Base-by-base conservation (phyloP, 192 early-diverging fungal species). In the Gigaspora rosea region DNA sequence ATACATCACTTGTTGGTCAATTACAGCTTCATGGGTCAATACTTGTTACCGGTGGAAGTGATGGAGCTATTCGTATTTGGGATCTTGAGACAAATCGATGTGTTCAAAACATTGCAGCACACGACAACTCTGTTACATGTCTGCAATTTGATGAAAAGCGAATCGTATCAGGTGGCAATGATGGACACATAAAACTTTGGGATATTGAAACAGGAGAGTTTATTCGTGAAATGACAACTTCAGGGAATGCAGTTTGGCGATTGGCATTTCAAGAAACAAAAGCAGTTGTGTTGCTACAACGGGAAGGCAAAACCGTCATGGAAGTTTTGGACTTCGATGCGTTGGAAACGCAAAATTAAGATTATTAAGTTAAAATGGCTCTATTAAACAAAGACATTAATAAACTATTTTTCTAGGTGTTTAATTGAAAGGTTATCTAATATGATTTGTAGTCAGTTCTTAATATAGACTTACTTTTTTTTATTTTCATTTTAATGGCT, bases 121-220 rank as follows among this genome's bases (percentile, higher is more conserved):
- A 86, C 79, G 83, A 96, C 82, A 92, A 86, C 51, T 96, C 96
- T 1, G 97, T 99, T 46, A 99, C 97, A 4, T 97, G 97, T 77
- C 92, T 99, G 78, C 96, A 98, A 81, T 95, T 96, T 81, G 97
- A 99, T 77, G 86, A 89, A 61, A 87, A 91, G 46, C 92, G 96
- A 35, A 93, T 98, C 61, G 91, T 98, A n/a, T 94, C 92, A 4
- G 97, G 97, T 32, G 88, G 88, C 0, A 93, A 93, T 32, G 97
- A 97, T 77, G 93, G 92, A 0, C 94, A 93, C 0, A 89, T 99
- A 69, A 99, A 98, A 78, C 80, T 98, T 36, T 99, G 97, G 97
- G 96, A 99, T 79, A 86, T 95, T 1, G 80, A 87, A 32, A 92
- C 94, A 15, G 97, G 96, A 5, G 83, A 88, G 22, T 93, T 95